Conservation (phyloP, 768 basidiomycete species). For the Amanita rubescens region DNA sequence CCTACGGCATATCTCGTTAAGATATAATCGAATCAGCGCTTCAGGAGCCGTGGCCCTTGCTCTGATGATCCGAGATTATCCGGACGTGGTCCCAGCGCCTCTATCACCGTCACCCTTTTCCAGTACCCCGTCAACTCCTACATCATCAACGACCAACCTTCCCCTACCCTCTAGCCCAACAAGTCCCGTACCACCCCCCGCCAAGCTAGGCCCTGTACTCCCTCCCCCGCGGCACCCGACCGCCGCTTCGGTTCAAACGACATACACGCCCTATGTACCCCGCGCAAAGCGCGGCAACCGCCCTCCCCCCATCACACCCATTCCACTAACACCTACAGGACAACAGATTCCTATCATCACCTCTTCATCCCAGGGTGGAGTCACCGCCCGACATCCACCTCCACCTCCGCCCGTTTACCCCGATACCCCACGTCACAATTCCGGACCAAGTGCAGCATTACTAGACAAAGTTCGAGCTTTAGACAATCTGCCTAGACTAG, state of each 20-base stretch:
- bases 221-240: conserved; percentile 38
- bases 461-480: conserved; percentile 86
- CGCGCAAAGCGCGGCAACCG: conserved; percentile 41
- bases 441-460: conserved; percentile 66
- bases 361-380: conserved; percentile 46
- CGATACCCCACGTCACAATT: conserved; percentile 23
- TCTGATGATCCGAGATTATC: conserved; percentile 95
- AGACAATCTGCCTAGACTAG: conserved; percentile 79
- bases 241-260: conserved; percentile 52
- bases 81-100: conserved; percentile 54
- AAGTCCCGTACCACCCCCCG: conserved; percentile 15
- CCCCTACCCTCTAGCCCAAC: conserved; percentile 23
- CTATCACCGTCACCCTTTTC: conserved; percentile 26
- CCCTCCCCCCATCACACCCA: conserved; percentile 29
- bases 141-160: conserved; percentile 23
- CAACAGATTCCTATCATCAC: conserved; percentile 63
- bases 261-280: conserved; percentile 81
- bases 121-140: conserved; percentile 30
- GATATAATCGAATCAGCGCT: conserved; percentile 79
- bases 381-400: conserved; percentile 35
- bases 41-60: conserved; percentile 88
- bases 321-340: conserved; percentile 35
- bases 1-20: conserved; percentile 81
- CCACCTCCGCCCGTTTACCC: conserved; percentile 16
- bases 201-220: conserved; percentile 25